Percentiles rank a stretch among this genome's conserved stretches.
These are phyloP conservation scores for Aspergillus leporis DNA, from an alignment of 495 filamentous ascomycete genomes.

Conservation along the genomic window DNA sequence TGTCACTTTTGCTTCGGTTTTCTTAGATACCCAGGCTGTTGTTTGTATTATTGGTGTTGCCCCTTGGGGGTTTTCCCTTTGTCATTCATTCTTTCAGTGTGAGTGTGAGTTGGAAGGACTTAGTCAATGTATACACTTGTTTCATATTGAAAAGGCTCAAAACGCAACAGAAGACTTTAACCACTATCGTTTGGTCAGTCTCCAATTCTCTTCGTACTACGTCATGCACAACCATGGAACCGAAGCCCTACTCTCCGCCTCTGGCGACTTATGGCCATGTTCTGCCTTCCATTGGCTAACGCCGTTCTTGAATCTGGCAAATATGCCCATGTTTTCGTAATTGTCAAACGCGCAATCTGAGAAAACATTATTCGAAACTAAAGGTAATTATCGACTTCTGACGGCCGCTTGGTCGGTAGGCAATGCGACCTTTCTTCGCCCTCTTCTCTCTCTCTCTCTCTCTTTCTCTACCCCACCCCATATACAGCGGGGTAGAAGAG, in stretches of 20 bases:
- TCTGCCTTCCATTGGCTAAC: background rate
- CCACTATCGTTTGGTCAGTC: background rate
- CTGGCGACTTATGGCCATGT: background rate
- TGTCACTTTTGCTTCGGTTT: conserved; percentile 22
- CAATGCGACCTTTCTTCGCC: too few relatives aligned
- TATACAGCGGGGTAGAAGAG: too few relatives aligned
- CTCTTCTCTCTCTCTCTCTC: too few relatives aligned
- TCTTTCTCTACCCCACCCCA: too few relatives aligned
- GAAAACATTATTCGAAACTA: background rate
- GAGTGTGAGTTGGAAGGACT: conserved; percentile 2
- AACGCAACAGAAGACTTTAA: background rate
- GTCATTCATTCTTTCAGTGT: background rate
- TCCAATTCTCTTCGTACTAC: background rate
- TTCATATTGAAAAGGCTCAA: background rate
- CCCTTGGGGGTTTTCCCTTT: background rate
- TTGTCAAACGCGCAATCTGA: background rate
- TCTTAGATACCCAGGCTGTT: conserved; percentile 30
- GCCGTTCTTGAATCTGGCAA: background rate
- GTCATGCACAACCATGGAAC: background rate
- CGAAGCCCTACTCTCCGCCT: background rate
- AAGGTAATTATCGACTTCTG: background rate
- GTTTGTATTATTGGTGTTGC: conserved; percentile 13
- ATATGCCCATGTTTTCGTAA: background rate
- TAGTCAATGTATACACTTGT: background rate
- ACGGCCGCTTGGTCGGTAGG: too few relatives aligned